Evolutionary conservation across 345 rosid species (phyloP), one percentile per base, ranked within the genome.

Genomic region (Odontarrhena argentea): DNA sequence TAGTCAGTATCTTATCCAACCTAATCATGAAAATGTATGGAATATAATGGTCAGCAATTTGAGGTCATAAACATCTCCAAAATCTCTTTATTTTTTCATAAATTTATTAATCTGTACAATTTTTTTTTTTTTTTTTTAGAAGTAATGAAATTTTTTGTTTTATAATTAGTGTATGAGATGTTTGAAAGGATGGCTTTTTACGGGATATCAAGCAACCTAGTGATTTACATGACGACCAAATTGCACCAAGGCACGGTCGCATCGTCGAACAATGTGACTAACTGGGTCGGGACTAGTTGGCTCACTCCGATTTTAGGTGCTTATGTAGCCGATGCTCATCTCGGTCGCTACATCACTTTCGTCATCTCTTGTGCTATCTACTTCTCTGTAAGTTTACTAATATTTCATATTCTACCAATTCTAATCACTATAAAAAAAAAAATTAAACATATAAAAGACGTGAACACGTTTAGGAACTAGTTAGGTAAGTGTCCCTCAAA

Each of bases 151-250:
- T n/a, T n/a, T n/a, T n/a, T n/a, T n/a, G n/a, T n/a, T n/a, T n/a
- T n/a, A n/a, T n/a, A n/a, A n/a, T n/a, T 5, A 59, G 97, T 84
- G 65, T 88, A 93, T 14, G 97, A 88, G 71, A 82, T 84, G 7
- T 93, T 93, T 55, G 99, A 94, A 63, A 53, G 97, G 0, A 85
- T 94, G 97, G 96, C 99, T 2, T 94, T 87, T 35, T 84, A 86
- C 24, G 97, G 96, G 2, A 87, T 91, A 79, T 87, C 96, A 5
- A 80, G 86, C 48, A 94, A 91, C 56, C 57, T 94, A 18, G 86
- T 94, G 7, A 46, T 91, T 0, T 94, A 88, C 56, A 56, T 94
- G 85, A 86, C 99, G 0, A 83, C 68, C 36, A 87, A 77, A 79
- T 85, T 94, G 57, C 93, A 82, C 30, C 84, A 94, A 67, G 96